Conservation (phyloP, 441 rosid species). For the Sinapis alba region DNA sequence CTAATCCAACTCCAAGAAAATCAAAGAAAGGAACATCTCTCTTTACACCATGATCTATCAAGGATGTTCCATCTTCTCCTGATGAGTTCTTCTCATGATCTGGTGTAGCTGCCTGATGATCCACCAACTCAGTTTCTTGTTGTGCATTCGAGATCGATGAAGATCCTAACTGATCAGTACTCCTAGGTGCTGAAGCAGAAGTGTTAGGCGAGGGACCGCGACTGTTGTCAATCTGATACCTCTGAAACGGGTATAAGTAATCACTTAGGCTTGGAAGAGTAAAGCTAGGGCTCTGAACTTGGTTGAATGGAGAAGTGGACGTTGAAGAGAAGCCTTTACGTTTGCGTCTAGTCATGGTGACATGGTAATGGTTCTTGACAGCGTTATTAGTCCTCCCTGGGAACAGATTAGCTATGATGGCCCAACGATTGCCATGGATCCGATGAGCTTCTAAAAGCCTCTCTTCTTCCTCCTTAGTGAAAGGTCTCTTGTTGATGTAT, state of each 20-base stretch:
- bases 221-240: slow-evolving; percentile 25
- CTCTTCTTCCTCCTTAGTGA: slow-evolving; percentile 57
- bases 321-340: slow-evolving; percentile 21
- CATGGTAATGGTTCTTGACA: slow-evolving; percentile 62
- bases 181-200: slow-evolving; percentile 17
- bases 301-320: slow-evolving; percentile 17
- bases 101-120: slow-evolving; percentile 9
- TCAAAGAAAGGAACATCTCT: slow-evolving; percentile 52
- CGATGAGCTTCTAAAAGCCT: slow-evolving; percentile 49
- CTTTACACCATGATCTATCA: slow-evolving; percentile 37
- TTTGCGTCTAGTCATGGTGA: slow-evolving; percentile 53
- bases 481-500: slow-evolving; percentile 51
- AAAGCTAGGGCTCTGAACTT: slow-evolving; percentile 31
- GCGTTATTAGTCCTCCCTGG: slow-evolving; percentile 64
- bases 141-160: slow-evolving; percentile 19
- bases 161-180: slow-evolving; percentile 29
- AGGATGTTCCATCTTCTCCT: slow-evolving; percentile 36
- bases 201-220: slow-evolving; percentile 27
- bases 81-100: slow-evolving; percentile 16
- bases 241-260: slow-evolving; percentile 28
- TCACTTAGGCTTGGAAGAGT: slow-evolving; percentile 16
- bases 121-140: slow-evolving; percentile 15
- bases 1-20: slow-evolving; percentile 65
- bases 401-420: slow-evolving; percentile 52
- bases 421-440: slow-evolving; percentile 61